phyloP scores from a whole-genome alignment of 768 basidiomycete species.

The Chlorophyllum brunneum region DNA sequence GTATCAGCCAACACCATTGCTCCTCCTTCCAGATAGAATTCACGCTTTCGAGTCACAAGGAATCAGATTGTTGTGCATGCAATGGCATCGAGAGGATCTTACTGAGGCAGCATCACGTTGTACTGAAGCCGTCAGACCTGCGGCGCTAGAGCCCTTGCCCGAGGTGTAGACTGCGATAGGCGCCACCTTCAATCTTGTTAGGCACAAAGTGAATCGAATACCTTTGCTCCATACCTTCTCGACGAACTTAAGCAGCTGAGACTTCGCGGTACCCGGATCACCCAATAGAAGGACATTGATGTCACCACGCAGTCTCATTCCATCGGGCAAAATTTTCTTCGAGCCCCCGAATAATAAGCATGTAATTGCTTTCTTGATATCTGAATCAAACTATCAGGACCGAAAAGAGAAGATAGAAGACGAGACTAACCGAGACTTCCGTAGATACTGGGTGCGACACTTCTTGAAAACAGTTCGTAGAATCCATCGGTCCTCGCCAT shows the following conservation, averaged over 20 bases:
- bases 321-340: slow-evolving; percentile 95
- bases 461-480: slow-evolving; percentile 90
- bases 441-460: slow-evolving; percentile 96
- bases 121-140: slow-evolving; percentile 96
- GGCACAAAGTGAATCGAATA: slow-evolving; percentile 3
- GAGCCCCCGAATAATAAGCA: slow-evolving; percentile 97
- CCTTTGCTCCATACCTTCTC: slow-evolving; percentile 62
- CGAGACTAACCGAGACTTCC: slow-evolving; percentile 79
- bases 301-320: slow-evolving; percentile 94
- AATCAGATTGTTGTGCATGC: slow-evolving; percentile 4
- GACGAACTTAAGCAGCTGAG: slow-evolving; percentile 96
- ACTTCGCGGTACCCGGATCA: slow-evolving; percentile 98
- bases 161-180: slow-evolving; percentile 98
- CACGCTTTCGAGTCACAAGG: slow-evolving; percentile 52
- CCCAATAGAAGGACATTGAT: slow-evolving; percentile 96
- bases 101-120: slow-evolving; percentile 92
- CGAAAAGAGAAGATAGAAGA: not conserved
- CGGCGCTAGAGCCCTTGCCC: slow-evolving; percentile 97
- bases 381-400: slow-evolving; percentile 35
- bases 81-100: slow-evolving; percentile 20
- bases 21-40: slow-evolving; percentile 98
- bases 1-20: slow-evolving; percentile 99
- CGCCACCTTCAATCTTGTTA: slow-evolving; percentile 58
- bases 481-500: slow-evolving; percentile 87
- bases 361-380: slow-evolving; percentile 97